Evolutionary conservation across 169 alveolate genomes (phyloP), one percentile per base, ranked within the genome.

Genomic region (Plasmodium cynomolgi): DNA sequence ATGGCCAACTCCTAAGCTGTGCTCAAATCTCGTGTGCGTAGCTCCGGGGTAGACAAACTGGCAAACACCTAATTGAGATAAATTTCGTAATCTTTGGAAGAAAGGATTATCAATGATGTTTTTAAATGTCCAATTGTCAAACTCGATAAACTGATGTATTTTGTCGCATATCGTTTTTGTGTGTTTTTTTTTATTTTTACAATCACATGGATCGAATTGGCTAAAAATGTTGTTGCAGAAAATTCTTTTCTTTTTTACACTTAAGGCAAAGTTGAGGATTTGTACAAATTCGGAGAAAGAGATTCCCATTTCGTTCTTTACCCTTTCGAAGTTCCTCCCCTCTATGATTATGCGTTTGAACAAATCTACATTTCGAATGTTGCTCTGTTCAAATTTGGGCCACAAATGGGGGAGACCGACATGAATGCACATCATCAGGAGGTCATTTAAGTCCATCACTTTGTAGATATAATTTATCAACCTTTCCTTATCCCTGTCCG

Each of bases 21-120:
- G 99, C 71, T 97, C 98, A 93, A 97, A 98, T 34, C 99, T 90
- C 0, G 98, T 92, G 91, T 98, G 99, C 29, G 95, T 96, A 20
- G 98, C 99, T 39, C 98, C 98, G 15, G 98, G 98, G 92, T 95
- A 98, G 4, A 98, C 98, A 88, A 92, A 97, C 47, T 91, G 93
- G 37, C 97, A 93, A 3, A 98, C 96, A 17, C 98, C 98, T 29
- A 98, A 93, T 91, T 98, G 97, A 81, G 97, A 96, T 47, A 98
- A 96, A 74, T 96, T 93, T 90, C 99, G 95, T 86, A 98, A 94
- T 90, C 99, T 97, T 93, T 98, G 97, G 84, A 97, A 93, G 81
- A 95, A 84, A 23, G 96, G 97, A 83, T 98, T 97, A 86, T 98
- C 99, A 31, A 98, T 96, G 84, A 98, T 82, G 62, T 93, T 85